Base-by-base conservation (phyloP, 192 early-diverging fungal species). In the Haplosporangium gracile region DNA sequence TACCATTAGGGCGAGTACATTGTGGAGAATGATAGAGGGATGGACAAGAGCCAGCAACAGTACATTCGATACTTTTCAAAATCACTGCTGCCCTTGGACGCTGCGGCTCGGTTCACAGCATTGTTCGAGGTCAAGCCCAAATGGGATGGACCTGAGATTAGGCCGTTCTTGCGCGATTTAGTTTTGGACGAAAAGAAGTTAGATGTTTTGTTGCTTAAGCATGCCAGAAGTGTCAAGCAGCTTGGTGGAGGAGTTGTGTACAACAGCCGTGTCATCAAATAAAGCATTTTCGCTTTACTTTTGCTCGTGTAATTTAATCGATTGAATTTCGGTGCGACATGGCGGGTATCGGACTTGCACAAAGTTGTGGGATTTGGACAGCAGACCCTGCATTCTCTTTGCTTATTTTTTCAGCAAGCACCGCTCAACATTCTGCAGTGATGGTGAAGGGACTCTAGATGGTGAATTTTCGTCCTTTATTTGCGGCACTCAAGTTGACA, bases 121-220 rank as follows among this genome's bases (percentile, higher is more conserved):
- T 72, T 92, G 0, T 92, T 92, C 43, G 74, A 86, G 16, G 81
- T 86, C 72, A 89, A 90, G 39, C 55, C 45, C 8, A 82, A 89
- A 39, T 92, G 91, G 91, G 77, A 81, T 34, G 81, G 72, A 5
- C 88, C 85, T 18, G 91, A 92, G 29, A 89, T 92, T 29, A 68
- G 79, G 4, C 90, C 90, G 2, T 92, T 88, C 65, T 65, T 92
- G 55, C 63, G 83, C 4, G 90, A 92, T 49, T 47, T 92, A n/a
- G 91, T 89, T 26, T 70, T 84, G 42, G 90, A 89, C 47, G 72
- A 81, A 24, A 92, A 92, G 70, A 84, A 90, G 72, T 74, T 88
- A 9, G 89, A 92, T 47, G 38, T 83, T 16, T 51, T 92, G 11
- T 57, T 92, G 1, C 63, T 92, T 4, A 92, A 92, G 72, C 89